Base-by-base conservation (phyloP, 345 rosid species). In the Conringia planisiliqua region DNA sequence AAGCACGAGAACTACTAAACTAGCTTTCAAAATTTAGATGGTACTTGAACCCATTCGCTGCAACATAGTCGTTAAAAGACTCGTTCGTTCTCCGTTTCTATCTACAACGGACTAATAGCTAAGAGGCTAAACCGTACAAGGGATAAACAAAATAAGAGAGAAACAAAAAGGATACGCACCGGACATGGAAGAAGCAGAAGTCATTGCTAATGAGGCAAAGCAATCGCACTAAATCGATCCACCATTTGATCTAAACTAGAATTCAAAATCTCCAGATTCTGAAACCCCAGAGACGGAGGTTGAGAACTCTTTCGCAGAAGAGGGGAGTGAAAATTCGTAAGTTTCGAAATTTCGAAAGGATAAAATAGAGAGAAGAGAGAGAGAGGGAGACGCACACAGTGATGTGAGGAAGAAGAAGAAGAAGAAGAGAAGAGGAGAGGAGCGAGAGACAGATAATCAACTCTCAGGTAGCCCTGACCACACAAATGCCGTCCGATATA, bases 131-230 rank as follows among this genome's bases (percentile, higher is more conserved):
- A 71, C 60, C 73, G 43, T 17, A 17, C 6, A 54, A 18, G 14
- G 39, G 33, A 55, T 6, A 42, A 48, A 50, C 47, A 29, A 29
- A 52, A 60, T 40, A 27, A 10, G 9, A 67, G 69, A 44, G 16
- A 22, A 16, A 42, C 11, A 22, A 14, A 14, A 26, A 66, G 46
- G 50, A 52, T 9, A 70, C 79, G 51, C 26, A 95, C 99, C 92
- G 52, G 97, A 84, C 82, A 90, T 72, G 35, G 97, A 86, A 84
- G 96, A 44, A 87, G 88, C 87, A 78, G 85, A 89, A 70, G 89
- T 87, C 99, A 95, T 95, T 51, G 77, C 84, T 83, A 83, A 77
- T 77, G 82, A 77, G 82, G 67, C 70, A 63, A 81, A 80, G 56
- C 77, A 86, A 79, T 76, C 78, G 72, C 81, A 84, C 83, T 74